Evolutionary conservation across 805 yeast species (phyloP).

Genomic region (Candida sakaeoensis): DNA sequence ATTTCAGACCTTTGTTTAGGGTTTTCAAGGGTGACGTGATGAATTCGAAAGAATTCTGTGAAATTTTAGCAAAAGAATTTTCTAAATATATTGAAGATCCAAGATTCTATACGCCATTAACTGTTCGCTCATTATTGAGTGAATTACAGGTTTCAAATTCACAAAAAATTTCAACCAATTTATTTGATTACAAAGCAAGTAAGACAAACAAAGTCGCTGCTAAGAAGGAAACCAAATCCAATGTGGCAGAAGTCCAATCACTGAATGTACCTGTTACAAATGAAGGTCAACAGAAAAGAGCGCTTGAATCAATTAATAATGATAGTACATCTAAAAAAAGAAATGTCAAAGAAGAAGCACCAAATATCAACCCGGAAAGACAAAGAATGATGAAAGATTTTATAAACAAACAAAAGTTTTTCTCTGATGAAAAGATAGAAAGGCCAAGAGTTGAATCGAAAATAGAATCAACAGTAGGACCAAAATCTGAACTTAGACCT

Average conservation of each 20-base stretch:
- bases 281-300: too few relatives aligned
- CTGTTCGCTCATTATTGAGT: background rate
- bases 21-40: constrained; percentile 1
- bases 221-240: too few relatives aligned
- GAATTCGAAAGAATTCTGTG: constrained; percentile 4
- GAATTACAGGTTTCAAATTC: background rate
- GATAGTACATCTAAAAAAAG: background rate
- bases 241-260: too few relatives aligned
- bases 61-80: constrained; percentile 5
- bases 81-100: background rate
- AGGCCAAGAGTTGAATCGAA: background rate
- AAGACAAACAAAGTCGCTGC: too few relatives aligned
- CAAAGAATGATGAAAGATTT: constrained; percentile 1
- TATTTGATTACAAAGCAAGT: background rate
- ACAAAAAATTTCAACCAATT: background rate
- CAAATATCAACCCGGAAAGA: background rate
- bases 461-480: background rate
- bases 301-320: background rate
- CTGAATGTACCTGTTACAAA: too few relatives aligned
- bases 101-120: background rate
- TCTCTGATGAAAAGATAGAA: background rate
- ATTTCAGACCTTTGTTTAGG: constrained; percentile 2
- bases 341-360: background rate
- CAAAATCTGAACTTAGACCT: too few relatives aligned
- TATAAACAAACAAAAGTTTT: background rate